Evolutionary conservation across 1,284 basidiomycete genomes (phyloP), one percentile per base, ranked within the genome.

Genomic region (Bjerkandera adusta): DNA sequence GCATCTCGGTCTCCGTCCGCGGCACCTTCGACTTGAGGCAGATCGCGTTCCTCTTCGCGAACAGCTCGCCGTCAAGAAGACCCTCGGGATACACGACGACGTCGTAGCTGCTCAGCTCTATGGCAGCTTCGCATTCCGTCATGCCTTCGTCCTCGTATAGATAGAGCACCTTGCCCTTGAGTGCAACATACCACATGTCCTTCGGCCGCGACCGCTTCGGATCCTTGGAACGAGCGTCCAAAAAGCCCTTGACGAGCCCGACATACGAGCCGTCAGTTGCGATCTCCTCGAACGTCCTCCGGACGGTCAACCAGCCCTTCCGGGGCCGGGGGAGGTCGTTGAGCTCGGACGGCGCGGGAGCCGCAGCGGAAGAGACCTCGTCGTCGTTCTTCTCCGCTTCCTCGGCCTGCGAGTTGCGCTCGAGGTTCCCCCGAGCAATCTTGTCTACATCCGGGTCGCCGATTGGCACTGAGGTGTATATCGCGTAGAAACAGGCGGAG

Each of bases 141-240:
- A 90, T 89, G 21, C 73, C 75, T 66, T 95, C 90, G 66, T 93
- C 89, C 64, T 95, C 90, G 68, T 96, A 96, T 16, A 97, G 71
- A 65, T 92, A 97, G 18, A 97, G 71, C 27, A 94, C 84, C 56
- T 81, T 85, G 36, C 89, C 89, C 73, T 95, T 96, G 60, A 97
- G 76, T 3, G 85, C 88, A 45, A 85, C 85, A 65, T 85, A 95
- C 81, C 89, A 96, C 75, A 79, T 85, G 64, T 96, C 92, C 66
- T 89, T 90, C 13, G 91, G 89, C 30, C 85, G 75, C 5, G 85
- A 81, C 33, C 77, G 76, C 56, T 85, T 87, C 10, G 87, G 83
- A 64, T 91, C 88, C 61, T 86, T 86, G 44, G 85, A 84, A 47
- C 85, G 75, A 20, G 85, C 70, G 57, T 90, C 84, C 48, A 87